Base-by-base conservation (phyloP, 257 asterid species). In the Buddleja alternifolia region DNA sequence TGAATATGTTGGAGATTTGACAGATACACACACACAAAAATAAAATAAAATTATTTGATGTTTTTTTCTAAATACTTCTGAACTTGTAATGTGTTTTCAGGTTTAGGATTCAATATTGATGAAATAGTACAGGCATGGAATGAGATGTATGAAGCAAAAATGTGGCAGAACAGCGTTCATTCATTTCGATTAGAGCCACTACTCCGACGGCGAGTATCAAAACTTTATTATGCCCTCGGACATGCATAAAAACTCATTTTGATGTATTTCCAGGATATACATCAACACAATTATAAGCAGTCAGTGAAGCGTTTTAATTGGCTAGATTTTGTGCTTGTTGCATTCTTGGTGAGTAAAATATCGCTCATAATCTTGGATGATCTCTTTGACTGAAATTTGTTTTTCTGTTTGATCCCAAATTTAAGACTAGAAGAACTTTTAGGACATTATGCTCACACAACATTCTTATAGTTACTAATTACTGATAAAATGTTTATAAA, bases 71-170 rank as follows among this genome's bases (percentile, higher is more conserved):
- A 2, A 48, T 44, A 23, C 45, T 7, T 75, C 47, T 82, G 70
- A 83, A 58, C 10, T 10, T 14, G 51, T 58, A 5, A 62, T 46
- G 10, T 63, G 32, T 39, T 81, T 85, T 62, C 81, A 88, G 96
- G 96, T 29, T 75, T 85, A 63, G 93, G 97, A 66, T 88, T 89
- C 83, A 85, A 92, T 71, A 86, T 89, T 66, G 88, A 89, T 19
- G 95, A 89, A 85, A 84, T 92, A 72, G 93, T 85, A 63, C 95
- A 86, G 79, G 97, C 95, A 25, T 86, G 96, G 97, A 88, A 85
- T 34, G 96, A 88, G 81, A 88, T 88, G 97, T 82, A 86, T 63
- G 96, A 88, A 73, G 97, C 97, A 29, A 85, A 78, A 72, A 84
- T 72, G 80, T 86, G 92, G 97, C 86, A 77, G 74, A 84, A 77